Base-by-base conservation (phyloP, 75 land plant species). In the Pinus taeda region DNA sequence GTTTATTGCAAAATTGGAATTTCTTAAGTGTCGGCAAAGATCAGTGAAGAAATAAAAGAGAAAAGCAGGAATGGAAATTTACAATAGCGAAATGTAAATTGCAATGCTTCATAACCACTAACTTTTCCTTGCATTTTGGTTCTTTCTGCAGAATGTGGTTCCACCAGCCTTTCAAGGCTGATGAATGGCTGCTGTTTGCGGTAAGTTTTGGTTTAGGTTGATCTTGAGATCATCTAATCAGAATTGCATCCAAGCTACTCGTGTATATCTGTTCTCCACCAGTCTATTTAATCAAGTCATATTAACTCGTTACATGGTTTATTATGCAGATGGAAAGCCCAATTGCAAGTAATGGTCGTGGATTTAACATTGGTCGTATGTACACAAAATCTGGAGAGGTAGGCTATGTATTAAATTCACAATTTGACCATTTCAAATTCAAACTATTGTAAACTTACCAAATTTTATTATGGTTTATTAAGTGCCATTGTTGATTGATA, bases 101-200 rank as follows among this genome's bases (percentile, higher is more conserved):
- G 59, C 29, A 22, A 36, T 36, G 42, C 29, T 76, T 74, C 14
- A 0, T 67, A 8, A 61, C 14, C 15, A 36, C 37, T 63, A 37
- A 30, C 69, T 4, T 24, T 0, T 74, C 49, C 37, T 79, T 15
- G 45, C 59, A 67, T 20, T 57, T 39, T 15, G 74, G 30, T 37
- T 57, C 62, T 75, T 21, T 59, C 73, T 83, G 56, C 90, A 97
- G 99, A 78, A 95, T 97, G 91, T 97, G 99, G 99, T 97, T 97
- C 66, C 99, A 97, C 82, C 83, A 87, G 80, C 83, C 93, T 57
- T 79, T 93, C 57, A 91, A 84, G 75, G 99, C 99, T 67, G 99
- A 97, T 82, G 99, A 97, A 26, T 97, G 99, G 99, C 59, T 97
- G 21, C 78, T 97, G 39, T 93, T 64, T 83, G 98, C 86, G 85